A percentile compares a stretch with the other conserved stretches of the same genome.
phyloP scores from a whole-genome alignment of 768 basidiomycete genomes.

The Tubosaeta brunneosetosa region DNA sequence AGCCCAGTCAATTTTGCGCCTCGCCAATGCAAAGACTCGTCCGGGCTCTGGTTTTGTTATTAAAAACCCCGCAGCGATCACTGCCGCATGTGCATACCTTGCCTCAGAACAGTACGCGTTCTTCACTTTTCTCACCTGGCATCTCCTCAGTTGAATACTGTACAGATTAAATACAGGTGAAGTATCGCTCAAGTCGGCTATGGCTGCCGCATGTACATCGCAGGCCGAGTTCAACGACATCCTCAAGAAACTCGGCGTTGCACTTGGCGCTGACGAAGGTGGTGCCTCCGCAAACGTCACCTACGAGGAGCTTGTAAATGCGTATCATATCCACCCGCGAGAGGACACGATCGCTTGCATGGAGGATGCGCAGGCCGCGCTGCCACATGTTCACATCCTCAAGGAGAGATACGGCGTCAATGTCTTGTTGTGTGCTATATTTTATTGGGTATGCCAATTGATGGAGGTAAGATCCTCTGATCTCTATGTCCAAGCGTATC shows the following conservation, averaged over 20 bases:
- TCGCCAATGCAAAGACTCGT: slow-evolving; percentile 23
- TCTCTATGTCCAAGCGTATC: not conserved
- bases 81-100: slow-evolving; percentile 29
- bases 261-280: slow-evolving; percentile 6
- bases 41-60: slow-evolving; percentile 26
- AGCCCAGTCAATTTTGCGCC: slow-evolving; percentile 19
- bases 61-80: slow-evolving; percentile 21
- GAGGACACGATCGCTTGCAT: slow-evolving; percentile 29
- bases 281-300: slow-evolving; percentile 8
- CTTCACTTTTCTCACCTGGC: not conserved
- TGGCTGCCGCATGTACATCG: slow-evolving; percentile 21
- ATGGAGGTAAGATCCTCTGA: slow-evolving; percentile 30
- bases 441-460: slow-evolving; percentile 43
- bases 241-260: slow-evolving; percentile 20
- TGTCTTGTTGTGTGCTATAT: slow-evolving; percentile 36
- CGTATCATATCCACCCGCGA: slow-evolving; percentile 17
- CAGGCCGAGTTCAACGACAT: slow-evolving; percentile 18
- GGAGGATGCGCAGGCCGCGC: slow-evolving; percentile 29
- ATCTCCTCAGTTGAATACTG: not conserved
- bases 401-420: slow-evolving; percentile 15
- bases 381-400: slow-evolving; percentile 13
- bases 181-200: slow-evolving; percentile 27
- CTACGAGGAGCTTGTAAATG: slow-evolving; percentile 31
- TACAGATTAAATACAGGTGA: slow-evolving; percentile 25
- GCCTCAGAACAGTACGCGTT: slow-evolving; percentile 30